phyloP scores from a whole-genome alignment of 2,329 filamentous ascomycete species.

The Trichophyton benhamiae region DNA sequence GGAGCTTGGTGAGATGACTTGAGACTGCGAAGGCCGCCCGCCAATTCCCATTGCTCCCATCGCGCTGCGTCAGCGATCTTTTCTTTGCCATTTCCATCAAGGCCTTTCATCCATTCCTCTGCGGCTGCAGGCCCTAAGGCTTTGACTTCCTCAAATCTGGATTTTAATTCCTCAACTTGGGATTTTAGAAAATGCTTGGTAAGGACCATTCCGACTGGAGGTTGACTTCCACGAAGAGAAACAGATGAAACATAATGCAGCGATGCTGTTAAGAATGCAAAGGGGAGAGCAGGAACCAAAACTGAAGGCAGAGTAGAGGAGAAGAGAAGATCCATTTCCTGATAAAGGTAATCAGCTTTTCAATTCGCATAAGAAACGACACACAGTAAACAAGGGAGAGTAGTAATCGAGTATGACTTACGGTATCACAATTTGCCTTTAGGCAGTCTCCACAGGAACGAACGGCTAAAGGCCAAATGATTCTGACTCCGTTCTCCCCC shows the following conservation, averaged over 20 bases:
- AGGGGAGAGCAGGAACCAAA: conserved; percentile 57
- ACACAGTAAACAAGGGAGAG: neutral
- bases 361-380: conserved; percentile 6
- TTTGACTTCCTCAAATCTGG: conserved; percentile 52
- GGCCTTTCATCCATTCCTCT: conserved; percentile 69
- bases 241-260: conserved; percentile 48
- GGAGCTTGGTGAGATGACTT: neutral
- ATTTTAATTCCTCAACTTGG: conserved; percentile 51
- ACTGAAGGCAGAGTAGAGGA: conserved; percentile 48
- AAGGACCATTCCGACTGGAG: conserved; percentile 39
- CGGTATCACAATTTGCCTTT: conserved; percentile 49
- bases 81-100: conserved; percentile 51
- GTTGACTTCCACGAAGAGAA: conserved; percentile 39
- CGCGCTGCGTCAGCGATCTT: conserved; percentile 49
- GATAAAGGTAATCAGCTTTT: conserved; percentile 18
- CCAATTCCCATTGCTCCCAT: conserved; percentile 63
- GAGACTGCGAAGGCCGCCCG: conserved; percentile 20
- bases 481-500: conserved; percentile 46
- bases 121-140: conserved; percentile 54
- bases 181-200: conserved; percentile 54
- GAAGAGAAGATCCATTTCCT: conserved; percentile 61
- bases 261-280: conserved; percentile 51
- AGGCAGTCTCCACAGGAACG: conserved; percentile 57
- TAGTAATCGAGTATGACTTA: conserved; percentile 32
- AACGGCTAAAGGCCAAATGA: conserved; percentile 60